These are phyloP conservation scores for Flaveria ramosissima DNA, from an alignment of 129 eudicot genomes.

Conservation along the genomic window DNA sequence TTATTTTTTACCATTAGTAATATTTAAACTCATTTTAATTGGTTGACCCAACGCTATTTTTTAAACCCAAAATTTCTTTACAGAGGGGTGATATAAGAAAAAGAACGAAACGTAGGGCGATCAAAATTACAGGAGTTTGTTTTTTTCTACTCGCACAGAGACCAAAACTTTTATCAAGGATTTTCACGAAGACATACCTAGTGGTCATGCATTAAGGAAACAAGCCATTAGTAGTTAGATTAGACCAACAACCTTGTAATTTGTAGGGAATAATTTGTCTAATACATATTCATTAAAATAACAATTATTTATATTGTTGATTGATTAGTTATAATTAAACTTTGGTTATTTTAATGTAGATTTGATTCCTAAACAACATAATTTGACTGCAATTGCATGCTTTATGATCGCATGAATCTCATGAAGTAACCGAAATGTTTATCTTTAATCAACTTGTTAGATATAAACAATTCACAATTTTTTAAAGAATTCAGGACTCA, in stretches of 20 bases:
- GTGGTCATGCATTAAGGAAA: conserved; percentile 14
- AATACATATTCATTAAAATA: neutral
- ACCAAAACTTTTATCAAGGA: neutral
- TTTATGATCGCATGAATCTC: conserved; percentile 37
- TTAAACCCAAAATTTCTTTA: no score
- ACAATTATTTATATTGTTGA: conserved; percentile 1
- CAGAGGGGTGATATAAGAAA: no score
- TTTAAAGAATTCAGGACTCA: neutral
- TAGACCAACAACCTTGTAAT: conserved; percentile 19
- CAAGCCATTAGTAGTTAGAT: conserved; percentile 17
- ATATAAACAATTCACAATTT: neutral
- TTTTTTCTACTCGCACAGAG: no score
- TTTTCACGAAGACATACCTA: neutral
- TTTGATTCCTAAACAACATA: conserved; percentile 30
- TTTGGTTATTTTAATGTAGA: conserved; percentile 3
- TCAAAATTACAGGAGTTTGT: no score
- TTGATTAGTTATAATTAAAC: neutral
- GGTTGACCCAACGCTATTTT: no score
- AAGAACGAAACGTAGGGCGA: no score
- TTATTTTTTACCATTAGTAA: no score
- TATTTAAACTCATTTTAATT: no score
- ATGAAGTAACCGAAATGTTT: conserved; percentile 2
- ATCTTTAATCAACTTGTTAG: conserved; percentile 26
- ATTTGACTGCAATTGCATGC: conserved; percentile 30
- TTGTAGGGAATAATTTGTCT: neutral